Base-by-base conservation (phyloP, 1,284 basidiomycete genomes). In the Boletus austroedulis region DNA sequence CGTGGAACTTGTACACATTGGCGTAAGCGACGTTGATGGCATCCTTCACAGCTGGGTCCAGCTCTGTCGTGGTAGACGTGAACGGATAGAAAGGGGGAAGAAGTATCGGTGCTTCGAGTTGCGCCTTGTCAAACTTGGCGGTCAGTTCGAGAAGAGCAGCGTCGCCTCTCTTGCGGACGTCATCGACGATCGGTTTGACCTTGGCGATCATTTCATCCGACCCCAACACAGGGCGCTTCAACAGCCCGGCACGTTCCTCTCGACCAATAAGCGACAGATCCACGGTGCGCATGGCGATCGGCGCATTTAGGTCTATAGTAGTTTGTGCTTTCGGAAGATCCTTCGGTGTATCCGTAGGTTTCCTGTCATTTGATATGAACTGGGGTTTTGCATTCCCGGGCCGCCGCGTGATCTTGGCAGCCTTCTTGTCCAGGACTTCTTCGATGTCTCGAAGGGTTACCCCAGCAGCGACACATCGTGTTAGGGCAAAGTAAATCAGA, bases 121-220 rank as follows among this genome's bases (percentile, higher is more conserved):
- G 75, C 8, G 80, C 89, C 67, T 87, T 88, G 78, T 99, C 96
- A 70, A 98, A 97, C 75, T 95, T 96, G 73, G 90, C 89, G 31
- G 96, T 95, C 69, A 97, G 81, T 63, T 93, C 90, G 53, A 93
- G 82, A 43, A 99, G 82, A 14, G 95, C 97, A 0, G 80, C 80
- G 70, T 99, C 97, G 50, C 96, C 97, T 40, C 89, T 83, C 46
- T 76, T 75, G 60, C 94, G 87, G 56, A 99, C 94, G 51, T 89
- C 82, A 62, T 93, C 86, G 57, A 99, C 91, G 67, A 99, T 99
- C 31, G 97, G 97, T 70, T 89, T 89, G 67, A 98, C 96, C 74
- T 94, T 95, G 53, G 84, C 82, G 62, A 98, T 93, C 92, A 99
- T 98, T 68, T 95, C 92, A 66, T 90, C 86, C 3, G 94, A 98